Percentiles rank a stretch among this genome's conserved stretches.
These are phyloP conservation scores for Ustilago cynodontis DNA, from an alignment of 1,284 basidiomycete species.

Conservation along the genomic window DNA sequence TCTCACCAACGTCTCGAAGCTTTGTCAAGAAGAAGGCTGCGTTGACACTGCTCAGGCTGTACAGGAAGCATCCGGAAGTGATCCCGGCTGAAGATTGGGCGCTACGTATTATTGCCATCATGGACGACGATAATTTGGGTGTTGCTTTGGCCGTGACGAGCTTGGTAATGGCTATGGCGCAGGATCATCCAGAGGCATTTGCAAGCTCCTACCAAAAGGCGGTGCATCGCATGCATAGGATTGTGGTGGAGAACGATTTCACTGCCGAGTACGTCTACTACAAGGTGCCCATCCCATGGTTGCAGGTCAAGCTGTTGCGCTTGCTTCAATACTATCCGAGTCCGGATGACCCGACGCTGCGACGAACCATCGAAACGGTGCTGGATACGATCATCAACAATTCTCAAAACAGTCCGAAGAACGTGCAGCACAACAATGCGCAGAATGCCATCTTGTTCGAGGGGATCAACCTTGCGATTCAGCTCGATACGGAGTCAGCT, in stretches of 20 bases:
- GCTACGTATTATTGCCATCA: conserved; percentile 88
- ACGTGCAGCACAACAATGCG: conserved; percentile 98
- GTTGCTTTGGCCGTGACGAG: conserved; percentile 94
- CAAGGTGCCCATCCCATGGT: conserved; percentile 96
- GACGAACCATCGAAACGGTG: conserved; percentile 82
- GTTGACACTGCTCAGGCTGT: conserved; percentile 88
- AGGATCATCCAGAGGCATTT: conserved; percentile 90
- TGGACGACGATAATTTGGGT: conserved; percentile 90
- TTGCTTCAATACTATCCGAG: conserved; percentile 95
- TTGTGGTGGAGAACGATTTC: conserved; percentile 89
- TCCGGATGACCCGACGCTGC: conserved; percentile 86
- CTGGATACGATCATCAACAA: conserved; percentile 91
- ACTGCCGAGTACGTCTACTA: conserved; percentile 93
- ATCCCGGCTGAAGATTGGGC: conserved; percentile 96
- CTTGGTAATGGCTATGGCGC: conserved; percentile 92
- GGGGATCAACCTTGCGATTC: conserved; percentile 96
- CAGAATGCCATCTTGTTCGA: conserved; percentile 98
- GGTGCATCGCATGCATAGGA: conserved; percentile 85
- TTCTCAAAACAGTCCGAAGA: conserved; percentile 91
- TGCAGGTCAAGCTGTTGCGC: conserved; percentile 94
- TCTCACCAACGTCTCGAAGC: conserved; percentile 92
- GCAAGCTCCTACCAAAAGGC: conserved; percentile 93
- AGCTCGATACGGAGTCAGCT: conserved; percentile 90
- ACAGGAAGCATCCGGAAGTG: conserved; percentile 94
- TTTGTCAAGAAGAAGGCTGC: conserved; percentile 99